Conservation (phyloP, 345 rosid genomes). For the Excoecaria cochinchinensis region DNA sequence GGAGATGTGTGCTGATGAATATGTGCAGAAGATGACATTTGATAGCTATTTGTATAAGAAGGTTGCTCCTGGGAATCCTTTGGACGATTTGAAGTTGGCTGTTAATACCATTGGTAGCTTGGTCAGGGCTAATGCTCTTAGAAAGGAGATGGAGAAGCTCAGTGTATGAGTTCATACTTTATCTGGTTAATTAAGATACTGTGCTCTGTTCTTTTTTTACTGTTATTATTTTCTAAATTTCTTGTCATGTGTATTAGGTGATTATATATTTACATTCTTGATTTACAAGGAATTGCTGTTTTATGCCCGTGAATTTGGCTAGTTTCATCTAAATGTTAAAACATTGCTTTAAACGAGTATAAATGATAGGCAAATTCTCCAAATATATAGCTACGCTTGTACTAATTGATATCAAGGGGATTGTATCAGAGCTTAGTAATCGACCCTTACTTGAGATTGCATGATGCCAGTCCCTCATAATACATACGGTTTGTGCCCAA, state of each 20-base stretch:
- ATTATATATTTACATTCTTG: background rate
- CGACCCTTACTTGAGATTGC: too few relatives aligned
- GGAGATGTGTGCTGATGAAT: constrained; percentile 87
- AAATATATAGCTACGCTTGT: too few relatives aligned
- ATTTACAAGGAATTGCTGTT: background rate
- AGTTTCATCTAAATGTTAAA: background rate
- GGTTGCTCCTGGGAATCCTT: constrained; percentile 78
- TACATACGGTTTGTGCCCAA: too few relatives aligned
- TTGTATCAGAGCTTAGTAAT: too few relatives aligned
- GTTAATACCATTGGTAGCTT: constrained; percentile 91
- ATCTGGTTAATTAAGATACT: background rate
- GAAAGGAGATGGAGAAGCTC: constrained; percentile 83
- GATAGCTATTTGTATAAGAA: constrained; percentile 88
- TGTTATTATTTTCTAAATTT: background rate
- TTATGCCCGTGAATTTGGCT: background rate
- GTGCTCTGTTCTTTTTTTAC: background rate
- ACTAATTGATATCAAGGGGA: too few relatives aligned
- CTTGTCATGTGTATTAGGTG: background rate
- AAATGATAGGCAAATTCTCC: too few relatives aligned
- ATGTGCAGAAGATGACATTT: constrained; percentile 95
- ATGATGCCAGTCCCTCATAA: too few relatives aligned
- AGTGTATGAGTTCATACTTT: constrained; percentile 38
- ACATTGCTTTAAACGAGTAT: too few relatives aligned
- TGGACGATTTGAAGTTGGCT: constrained; percentile 85
- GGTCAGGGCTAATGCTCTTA: constrained; percentile 90